These are phyloP conservation scores for Coffea humblotiana DNA, from an alignment of 305 asterid species.

Conservation along the genomic window DNA sequence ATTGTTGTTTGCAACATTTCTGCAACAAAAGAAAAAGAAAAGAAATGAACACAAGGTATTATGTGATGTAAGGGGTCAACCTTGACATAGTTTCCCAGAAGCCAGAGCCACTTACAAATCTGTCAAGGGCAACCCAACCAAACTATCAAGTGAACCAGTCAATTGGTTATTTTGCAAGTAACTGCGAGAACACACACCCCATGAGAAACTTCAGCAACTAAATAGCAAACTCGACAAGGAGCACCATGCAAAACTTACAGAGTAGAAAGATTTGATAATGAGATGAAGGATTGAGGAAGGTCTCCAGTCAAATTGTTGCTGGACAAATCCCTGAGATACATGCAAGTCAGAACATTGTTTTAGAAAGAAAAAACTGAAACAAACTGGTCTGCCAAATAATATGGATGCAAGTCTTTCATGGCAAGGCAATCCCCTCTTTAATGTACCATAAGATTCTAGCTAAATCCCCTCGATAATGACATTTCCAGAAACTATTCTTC, in stretches of 20 bases:
- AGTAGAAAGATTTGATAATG: constrained; percentile 73
- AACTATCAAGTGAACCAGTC: constrained; percentile 70
- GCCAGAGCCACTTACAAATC: constrained; percentile 59
- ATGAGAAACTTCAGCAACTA: constrained; percentile 27
- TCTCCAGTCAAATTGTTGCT: constrained; percentile 83
- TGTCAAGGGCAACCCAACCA: constrained; percentile 72
- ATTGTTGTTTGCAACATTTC: constrained; percentile 89
- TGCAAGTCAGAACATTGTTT: constrained; percentile 24
- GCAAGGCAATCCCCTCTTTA: neutral
- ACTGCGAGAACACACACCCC: constrained; percentile 45
- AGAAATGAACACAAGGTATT: neutral
- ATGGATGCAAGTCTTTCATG: neutral
- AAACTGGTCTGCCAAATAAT: neutral
- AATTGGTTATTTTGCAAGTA: constrained; percentile 72
- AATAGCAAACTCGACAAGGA: constrained; percentile 16
- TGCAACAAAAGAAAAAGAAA: constrained; percentile 31
- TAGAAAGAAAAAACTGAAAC: constrained; percentile 3
- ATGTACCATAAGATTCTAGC: neutral
- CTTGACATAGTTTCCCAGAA: neutral
- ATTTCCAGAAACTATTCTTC: neutral
- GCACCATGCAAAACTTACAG: constrained; percentile 59
- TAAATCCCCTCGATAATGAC: neutral
- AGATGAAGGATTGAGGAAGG: constrained; percentile 71
- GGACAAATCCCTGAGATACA: constrained; percentile 73
- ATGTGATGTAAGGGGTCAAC: constrained; percentile 3